Base-by-base conservation (phyloP, 306 rosid genomes). In the Fagus crenata region DNA sequence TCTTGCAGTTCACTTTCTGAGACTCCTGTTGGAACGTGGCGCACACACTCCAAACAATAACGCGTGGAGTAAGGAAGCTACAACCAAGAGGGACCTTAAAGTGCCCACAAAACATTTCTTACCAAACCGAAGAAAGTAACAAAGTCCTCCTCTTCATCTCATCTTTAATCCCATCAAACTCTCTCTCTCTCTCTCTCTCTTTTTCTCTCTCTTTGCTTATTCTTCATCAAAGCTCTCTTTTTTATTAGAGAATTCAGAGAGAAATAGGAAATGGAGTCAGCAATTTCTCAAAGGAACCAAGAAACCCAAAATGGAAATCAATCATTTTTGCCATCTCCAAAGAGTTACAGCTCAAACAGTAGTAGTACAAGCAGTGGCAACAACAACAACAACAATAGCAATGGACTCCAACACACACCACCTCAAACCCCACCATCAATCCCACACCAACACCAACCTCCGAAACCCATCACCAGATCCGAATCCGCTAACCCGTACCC, bases 401-500 rank as follows among this genome's bases (percentile, higher is more conserved):
- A 78, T 78, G 84, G 82, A 31, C 79, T 77, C 43, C 86, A 75
- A 8, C 77, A 74, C 75, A 82, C 51, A 9, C 61, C 73, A 60
- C 83, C 69, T 35, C 42, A 75, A 8, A n/a, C 84, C 7, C 49
- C 69, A 1, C 69, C 88, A 6, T 39, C 75, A 1, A 41, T 49
- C 53, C 65, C 77, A 14, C 83, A 12, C 53, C 79, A 4, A 11
- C 79, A 0, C 58, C 88, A 82, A 13, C 84, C 87, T 1, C 89
- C 83, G 0, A 88, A 75, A 46, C 86, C 89, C 81, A 75, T 82
- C 1, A 86, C 89, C 76, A 92, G 98, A 90, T 92, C 97, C 92
- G 98, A 95, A 75, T 79, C 97, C 43, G 69, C 80, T 1, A 88
- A 82, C 86, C 97, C 97, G 11, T 95, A 95, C 77, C 99, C 99